Conservation (phyloP, 2,329 filamentous ascomycete genomes). For the Daldinia eschscholtzii region DNA sequence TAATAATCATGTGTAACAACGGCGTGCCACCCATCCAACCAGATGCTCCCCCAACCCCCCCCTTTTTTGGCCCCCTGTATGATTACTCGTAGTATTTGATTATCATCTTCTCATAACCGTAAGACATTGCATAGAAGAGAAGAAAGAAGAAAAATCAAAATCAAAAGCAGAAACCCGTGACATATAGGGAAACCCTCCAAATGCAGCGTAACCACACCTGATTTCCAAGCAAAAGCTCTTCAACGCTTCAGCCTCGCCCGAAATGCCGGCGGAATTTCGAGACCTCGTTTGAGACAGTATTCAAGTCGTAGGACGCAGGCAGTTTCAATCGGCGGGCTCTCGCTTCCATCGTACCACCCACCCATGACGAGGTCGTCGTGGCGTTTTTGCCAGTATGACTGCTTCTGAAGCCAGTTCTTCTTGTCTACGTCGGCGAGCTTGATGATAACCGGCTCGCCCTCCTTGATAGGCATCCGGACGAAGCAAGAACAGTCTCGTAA, state of each 20-base stretch:
- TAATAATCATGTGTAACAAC: constrained; percentile 37
- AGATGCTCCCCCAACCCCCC: constrained; percentile 32
- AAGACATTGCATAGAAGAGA: constrained; percentile 21
- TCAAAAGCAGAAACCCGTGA: background rate
- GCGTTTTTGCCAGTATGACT: constrained; percentile 74
- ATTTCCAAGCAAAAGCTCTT: background rate
- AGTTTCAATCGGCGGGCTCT: constrained; percentile 48
- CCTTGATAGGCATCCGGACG: constrained; percentile 65
- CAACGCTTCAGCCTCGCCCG: constrained; percentile 34
- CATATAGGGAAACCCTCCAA: background rate
- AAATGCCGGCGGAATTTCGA: constrained; percentile 40
- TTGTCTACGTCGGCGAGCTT: constrained; percentile 82
- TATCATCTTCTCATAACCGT: constrained; percentile 40
- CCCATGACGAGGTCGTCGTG: constrained; percentile 73
- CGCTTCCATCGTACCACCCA: constrained; percentile 72
- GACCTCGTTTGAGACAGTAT: constrained; percentile 30
- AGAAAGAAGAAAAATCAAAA: constrained; percentile 10
- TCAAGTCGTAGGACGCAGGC: constrained; percentile 47
- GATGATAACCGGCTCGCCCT: constrained; percentile 59
- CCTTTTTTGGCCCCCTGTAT: constrained; percentile 18
- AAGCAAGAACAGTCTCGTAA: constrained; percentile 83
- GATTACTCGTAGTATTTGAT: constrained; percentile 34
- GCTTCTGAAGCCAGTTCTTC: constrained; percentile 76
- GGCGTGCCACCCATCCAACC: constrained; percentile 38
- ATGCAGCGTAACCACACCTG: background rate